Evolutionary conservation across 495 filamentous ascomycete genomes (phyloP).

Genomic region (Terfezia claveryi): DNA sequence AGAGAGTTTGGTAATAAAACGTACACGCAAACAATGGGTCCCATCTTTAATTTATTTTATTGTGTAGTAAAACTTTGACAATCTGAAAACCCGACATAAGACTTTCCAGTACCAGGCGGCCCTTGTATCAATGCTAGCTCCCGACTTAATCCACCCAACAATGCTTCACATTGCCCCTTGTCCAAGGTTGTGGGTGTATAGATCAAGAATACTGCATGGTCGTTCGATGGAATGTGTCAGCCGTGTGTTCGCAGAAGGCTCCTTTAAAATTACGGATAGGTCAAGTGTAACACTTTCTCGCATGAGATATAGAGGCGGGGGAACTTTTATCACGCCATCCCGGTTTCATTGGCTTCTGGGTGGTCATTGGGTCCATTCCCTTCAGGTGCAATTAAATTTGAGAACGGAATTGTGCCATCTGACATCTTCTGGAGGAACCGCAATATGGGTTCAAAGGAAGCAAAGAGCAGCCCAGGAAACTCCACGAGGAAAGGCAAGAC

Average conservation of each 20-base stretch:
- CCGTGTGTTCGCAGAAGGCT: neutral
- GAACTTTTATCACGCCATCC: conserved; percentile 3
- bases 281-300: conserved; percentile 3
- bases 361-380: neutral
- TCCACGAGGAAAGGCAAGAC: conserved; percentile 30
- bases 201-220: neutral
- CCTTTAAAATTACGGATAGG: conserved; percentile 7
- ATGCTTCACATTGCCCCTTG: conserved; percentile 27
- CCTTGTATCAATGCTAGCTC: conserved; percentile 49
- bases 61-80: conserved; percentile 4
- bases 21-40: conserved; percentile 12
- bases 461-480: conserved; percentile 46
- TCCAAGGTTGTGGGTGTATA: conserved; percentile 12
- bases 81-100: conserved; percentile 9
- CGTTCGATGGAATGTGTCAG: conserved; percentile 7
- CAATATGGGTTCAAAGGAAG: conserved; percentile 45
- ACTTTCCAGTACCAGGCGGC: conserved; percentile 60
- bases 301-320: conserved; percentile 14
- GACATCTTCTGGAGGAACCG: conserved; percentile 37
- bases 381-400: conserved; percentile 32
- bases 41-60: conserved; percentile 2
- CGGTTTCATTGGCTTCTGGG: neutral
- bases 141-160: conserved; percentile 32
- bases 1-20: neutral
- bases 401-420: conserved; percentile 34